Percentiles rank a stretch among this genome's conserved stretches.
These are phyloP conservation scores for Puccinia brachypodii DNA, from an alignment of 1,284 basidiomycete species.

Conservation along the genomic window DNA sequence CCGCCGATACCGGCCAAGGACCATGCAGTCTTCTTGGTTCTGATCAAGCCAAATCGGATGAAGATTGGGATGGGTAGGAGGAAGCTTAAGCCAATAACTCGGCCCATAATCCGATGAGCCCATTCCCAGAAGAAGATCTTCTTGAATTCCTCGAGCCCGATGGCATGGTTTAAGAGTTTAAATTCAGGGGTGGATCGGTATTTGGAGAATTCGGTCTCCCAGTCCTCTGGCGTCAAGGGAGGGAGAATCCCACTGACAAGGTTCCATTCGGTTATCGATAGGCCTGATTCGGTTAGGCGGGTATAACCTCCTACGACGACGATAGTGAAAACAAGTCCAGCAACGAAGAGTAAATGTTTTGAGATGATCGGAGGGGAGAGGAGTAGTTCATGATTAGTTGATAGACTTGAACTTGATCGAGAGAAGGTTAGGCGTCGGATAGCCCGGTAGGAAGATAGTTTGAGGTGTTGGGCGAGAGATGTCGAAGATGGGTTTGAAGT, in stretches of 20 bases:
- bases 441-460: not conserved
- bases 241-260: constrained; percentile 87
- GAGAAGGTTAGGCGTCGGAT: not conserved
- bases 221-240: constrained; percentile 73
- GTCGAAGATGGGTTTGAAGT: too few relatives aligned
- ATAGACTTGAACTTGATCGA: not conserved
- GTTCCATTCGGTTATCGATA: constrained; percentile 98
- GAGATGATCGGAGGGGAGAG: constrained; percentile 64
- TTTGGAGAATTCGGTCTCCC: constrained; percentile 89
- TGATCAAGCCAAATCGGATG: constrained; percentile 65
- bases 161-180: constrained; percentile 80
- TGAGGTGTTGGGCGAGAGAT: too few relatives aligned
- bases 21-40: constrained; percentile 47
- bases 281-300: constrained; percentile 91
- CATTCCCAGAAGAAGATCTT: constrained; percentile 99
- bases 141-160: constrained; percentile 88
- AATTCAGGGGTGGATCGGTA: constrained; percentile 96
- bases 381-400: not conserved
- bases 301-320: constrained; percentile 96
- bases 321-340: constrained; percentile 82
- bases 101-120: constrained; percentile 89
- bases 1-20: constrained; percentile 53
- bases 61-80: constrained; percentile 73
- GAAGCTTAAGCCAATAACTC: constrained; percentile 72
- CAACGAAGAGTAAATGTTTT: constrained; percentile 77